Percentiles rank a stretch among this genome's conserved stretches.
These are phyloP conservation scores for Cercospora zeae-maydis DNA, from an alignment of 2,329 filamentous ascomycete genomes.

Conservation along the genomic window DNA sequence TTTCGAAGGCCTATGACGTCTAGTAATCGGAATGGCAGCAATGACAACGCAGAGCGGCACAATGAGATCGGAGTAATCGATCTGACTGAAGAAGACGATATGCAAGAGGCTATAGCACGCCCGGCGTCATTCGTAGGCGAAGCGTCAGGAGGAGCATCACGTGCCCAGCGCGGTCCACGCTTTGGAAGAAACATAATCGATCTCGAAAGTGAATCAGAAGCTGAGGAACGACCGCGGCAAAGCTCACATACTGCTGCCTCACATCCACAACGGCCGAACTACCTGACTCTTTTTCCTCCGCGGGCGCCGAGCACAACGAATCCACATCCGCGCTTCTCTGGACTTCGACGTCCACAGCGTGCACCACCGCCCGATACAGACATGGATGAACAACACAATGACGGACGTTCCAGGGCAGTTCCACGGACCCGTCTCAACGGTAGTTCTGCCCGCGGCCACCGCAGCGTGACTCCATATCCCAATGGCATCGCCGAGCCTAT, in stretches of 20 bases:
- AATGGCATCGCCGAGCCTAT: conserved; percentile 27
- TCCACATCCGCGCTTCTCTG: conserved; percentile 19
- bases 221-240: conserved; percentile 3
- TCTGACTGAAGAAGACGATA: conserved; percentile 35
- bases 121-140: conserved; percentile 4
- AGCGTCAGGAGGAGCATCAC: conserved; percentile 24
- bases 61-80: conserved; percentile 34
- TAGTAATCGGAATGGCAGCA: neutral
- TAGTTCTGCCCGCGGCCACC: conserved; percentile 9
- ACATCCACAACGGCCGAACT: conserved; percentile 12
- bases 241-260: conserved; percentile 7
- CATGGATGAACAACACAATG: conserved; percentile 33
- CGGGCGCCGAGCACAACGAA: conserved; percentile 3
- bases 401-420: conserved; percentile 38
- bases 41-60: neutral
- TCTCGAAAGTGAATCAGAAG: conserved; percentile 28
- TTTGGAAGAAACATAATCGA: conserved; percentile 45
- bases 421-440: conserved; percentile 16
- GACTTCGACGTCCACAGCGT: conserved; percentile 18
- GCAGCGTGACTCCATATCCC: conserved; percentile 27
- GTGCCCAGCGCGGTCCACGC: conserved; percentile 40
- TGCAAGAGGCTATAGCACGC: conserved; percentile 15
- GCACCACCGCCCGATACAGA: neutral
- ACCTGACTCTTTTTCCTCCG: conserved; percentile 12
- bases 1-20: conserved; percentile 48